Base-by-base conservation (phyloP, 768 basidiomycete species). In the Dioszegia aurantiaca region DNA sequence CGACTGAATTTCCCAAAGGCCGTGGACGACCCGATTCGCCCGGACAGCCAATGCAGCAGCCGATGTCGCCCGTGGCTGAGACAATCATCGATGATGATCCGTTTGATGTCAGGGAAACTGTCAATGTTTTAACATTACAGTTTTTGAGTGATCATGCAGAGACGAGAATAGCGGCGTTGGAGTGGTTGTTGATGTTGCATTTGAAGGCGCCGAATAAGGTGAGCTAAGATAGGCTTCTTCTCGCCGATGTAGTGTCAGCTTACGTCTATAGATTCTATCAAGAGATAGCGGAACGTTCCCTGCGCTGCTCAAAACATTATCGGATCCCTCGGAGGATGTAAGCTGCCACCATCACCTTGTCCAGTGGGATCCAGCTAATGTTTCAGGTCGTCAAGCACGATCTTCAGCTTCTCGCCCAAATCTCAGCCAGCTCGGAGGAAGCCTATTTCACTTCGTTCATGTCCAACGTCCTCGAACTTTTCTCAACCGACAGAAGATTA, bases 141-240 rank as follows among this genome's bases (percentile, higher is more conserved):
- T 93, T 99, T 74, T 72, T 97, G 77, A 92, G 89, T 76, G 94
- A 99, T 77, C 91, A 89, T 65, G 94, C 95, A 73, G 92, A 97
- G 71, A 98, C 95, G 0, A 81, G 93, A 47, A 90, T 98, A 4
- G 91, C 92, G 26, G 92, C 94, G 2, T 76, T 99, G 67, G 93
- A 94, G 77, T 99, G 95, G 95, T 80, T 99, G 37, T 86, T 95
- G 56, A 99, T 99, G 95, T 79, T 99, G 51, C 95, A 99, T 77
- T 89, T 93, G 74, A 97, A 98, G 71, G 91, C 92, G 12, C 95
- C 95, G 0, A 89, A 87, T 78, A 94, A 94, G 84, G 92, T 88
- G 60, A 44, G 70, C 53, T 11, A n/a, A 9, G 43, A 21, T 9
- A 8, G 4, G 14, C 17, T 24, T 17, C 12, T 9, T 4, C 26